Conservation (phyloP, 2,329 filamentous ascomycete species). For the Trichophyton schoenleinii region DNA sequence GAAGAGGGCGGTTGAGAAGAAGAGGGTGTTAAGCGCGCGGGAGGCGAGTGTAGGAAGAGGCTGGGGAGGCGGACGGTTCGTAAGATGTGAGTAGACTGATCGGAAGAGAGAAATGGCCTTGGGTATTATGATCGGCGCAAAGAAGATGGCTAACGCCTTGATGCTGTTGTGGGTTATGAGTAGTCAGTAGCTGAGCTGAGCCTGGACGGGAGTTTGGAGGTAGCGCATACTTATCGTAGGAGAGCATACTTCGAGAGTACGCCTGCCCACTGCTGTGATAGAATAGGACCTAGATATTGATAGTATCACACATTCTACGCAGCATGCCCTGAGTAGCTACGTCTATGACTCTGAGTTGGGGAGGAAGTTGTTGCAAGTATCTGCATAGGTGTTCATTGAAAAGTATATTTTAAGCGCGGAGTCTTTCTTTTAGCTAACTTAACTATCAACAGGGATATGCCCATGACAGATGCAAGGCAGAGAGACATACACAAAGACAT, state of each 20-base stretch:
- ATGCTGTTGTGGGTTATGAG: conserved; percentile 19
- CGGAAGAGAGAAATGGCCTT: conserved; percentile 29
- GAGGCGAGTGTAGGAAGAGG: conserved; percentile 25
- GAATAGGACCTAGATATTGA: neutral
- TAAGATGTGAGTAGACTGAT: conserved; percentile 22
- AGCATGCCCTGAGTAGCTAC: neutral
- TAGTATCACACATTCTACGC: neutral
- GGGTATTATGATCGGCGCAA: conserved; percentile 31
- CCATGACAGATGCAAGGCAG: neutral
- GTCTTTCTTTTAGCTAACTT: neutral
- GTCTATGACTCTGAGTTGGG: neutral
- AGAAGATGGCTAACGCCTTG: conserved; percentile 33
- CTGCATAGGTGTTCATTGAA: neutral
- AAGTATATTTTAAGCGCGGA: neutral
- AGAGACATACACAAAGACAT: neutral
- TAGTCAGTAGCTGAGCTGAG: neutral
- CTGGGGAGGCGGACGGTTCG: conserved; percentile 25
- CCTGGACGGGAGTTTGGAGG: neutral
- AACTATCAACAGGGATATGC: neutral
- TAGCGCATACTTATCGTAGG: conserved; percentile 13
- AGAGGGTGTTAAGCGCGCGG: conserved; percentile 38
- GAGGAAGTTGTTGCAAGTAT: neutral
- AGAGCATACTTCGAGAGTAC: conserved; percentile 7
- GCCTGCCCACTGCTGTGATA: neutral
- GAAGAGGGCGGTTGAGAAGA: conserved; percentile 41